A percentile compares a stretch with the other conserved stretches of the same genome.
phyloP scores from a whole-genome alignment of 2,329 filamentous ascomycete species.

The Neodidymelliopsis sp. region DNA sequence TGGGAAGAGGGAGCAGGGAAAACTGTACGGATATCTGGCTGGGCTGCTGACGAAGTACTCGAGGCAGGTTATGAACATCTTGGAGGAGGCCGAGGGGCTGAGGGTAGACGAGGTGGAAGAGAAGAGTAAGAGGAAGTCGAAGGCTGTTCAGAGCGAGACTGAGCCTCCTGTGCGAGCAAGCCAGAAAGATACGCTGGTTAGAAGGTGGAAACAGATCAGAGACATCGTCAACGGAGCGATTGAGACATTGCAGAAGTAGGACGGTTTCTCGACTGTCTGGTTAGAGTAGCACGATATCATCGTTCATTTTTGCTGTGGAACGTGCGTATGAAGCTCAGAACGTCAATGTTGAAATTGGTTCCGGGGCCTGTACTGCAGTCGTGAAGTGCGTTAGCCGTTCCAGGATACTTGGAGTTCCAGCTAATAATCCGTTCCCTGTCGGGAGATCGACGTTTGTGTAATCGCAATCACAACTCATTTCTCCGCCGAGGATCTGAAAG shows the following conservation, averaged over 20 bases:
- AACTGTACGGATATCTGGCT: slow-evolving; percentile 50
- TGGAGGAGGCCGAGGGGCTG: slow-evolving; percentile 37
- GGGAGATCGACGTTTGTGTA: too few relatives aligned
- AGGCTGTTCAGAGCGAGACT: neutral
- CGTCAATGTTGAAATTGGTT: too few relatives aligned
- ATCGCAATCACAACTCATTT: too few relatives aligned
- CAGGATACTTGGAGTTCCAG: too few relatives aligned
- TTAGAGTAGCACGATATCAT: too few relatives aligned
- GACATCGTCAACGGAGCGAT: slow-evolving; percentile 30
- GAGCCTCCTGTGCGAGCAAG: slow-evolving; percentile 8
- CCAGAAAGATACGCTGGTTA: slow-evolving; percentile 35
- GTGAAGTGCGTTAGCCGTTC: too few relatives aligned
- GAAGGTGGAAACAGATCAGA: slow-evolving; percentile 51
- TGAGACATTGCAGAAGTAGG: slow-evolving; percentile 14
- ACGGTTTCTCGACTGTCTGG: too few relatives aligned
- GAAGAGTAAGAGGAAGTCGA: neutral
- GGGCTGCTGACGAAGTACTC: slow-evolving; percentile 40
- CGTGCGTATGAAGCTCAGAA: too few relatives aligned
- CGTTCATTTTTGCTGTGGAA: too few relatives aligned
- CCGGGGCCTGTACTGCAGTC: too few relatives aligned
- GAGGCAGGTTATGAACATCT: slow-evolving; percentile 34
- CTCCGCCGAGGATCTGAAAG: too few relatives aligned
- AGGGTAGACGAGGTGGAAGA: slow-evolving; percentile 28
- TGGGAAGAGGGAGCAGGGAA: slow-evolving; percentile 43
- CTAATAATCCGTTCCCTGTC: too few relatives aligned